Conservation (phyloP, 352 stramenopile genomes). For the Globisporangium mamillatum region DNA sequence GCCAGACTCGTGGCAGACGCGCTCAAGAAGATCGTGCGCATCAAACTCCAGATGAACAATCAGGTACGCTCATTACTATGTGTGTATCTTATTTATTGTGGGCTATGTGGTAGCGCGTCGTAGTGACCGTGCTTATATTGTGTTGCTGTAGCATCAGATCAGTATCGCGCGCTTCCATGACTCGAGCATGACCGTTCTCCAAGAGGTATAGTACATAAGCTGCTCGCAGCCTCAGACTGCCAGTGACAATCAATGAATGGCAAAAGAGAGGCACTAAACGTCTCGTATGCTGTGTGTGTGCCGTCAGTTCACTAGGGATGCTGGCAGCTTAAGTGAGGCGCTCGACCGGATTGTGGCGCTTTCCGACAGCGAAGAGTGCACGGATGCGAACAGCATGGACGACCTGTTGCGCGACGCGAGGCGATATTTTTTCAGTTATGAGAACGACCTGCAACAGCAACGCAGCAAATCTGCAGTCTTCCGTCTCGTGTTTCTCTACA, state of each 20-base stretch:
- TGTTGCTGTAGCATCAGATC: constrained; percentile 36
- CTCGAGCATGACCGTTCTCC: constrained; percentile 27
- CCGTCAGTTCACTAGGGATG: constrained; percentile 38
- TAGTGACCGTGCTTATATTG: not conserved
- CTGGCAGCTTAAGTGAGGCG: constrained; percentile 20
- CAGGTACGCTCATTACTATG: constrained; percentile 21
- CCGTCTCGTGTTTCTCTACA: constrained; percentile 10
- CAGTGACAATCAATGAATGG: not conserved
- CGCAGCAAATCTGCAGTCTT: not conserved
- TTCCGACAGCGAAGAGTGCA: constrained; percentile 6
- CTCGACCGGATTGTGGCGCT: constrained; percentile 17
- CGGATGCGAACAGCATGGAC: constrained; percentile 28
- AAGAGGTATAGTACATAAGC: constrained; percentile 25
- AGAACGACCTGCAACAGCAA: not conserved
- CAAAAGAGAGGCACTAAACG: not conserved
- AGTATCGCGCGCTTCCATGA: constrained; percentile 26
- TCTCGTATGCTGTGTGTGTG: not conserved
- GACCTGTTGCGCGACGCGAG: constrained; percentile 30
- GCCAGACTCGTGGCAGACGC: constrained; percentile 25
- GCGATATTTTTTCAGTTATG: constrained; percentile 24
- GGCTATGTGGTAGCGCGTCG: not conserved
- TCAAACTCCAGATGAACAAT: constrained; percentile 51
- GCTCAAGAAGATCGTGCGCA: constrained; percentile 41
- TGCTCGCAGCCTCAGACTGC: too few relatives aligned
- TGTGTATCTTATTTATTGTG: too few relatives aligned